Conservation (phyloP, 129 eudicot species). For the Silybum marianum region DNA sequence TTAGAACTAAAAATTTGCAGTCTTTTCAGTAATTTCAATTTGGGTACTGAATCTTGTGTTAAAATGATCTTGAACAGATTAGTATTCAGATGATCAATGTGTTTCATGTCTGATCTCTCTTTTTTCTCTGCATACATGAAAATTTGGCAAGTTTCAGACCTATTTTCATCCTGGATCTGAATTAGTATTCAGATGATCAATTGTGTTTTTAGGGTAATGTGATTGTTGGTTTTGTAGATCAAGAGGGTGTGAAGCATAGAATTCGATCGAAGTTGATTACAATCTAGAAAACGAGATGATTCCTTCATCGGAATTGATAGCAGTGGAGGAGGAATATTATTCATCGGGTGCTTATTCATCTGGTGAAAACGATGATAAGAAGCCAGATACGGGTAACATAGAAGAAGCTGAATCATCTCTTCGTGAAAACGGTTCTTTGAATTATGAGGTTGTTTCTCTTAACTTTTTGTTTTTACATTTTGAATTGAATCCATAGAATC, state of each 20-base stretch:
- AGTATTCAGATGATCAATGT: slow-evolving; percentile 17
- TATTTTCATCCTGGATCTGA: slow-evolving; percentile 18
- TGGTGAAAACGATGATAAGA: slow-evolving; percentile 59
- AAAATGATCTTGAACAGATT: slow-evolving; percentile 11
- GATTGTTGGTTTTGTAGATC: slow-evolving; percentile 19
- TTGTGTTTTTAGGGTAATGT: neutral
- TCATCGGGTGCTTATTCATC: slow-evolving; percentile 53
- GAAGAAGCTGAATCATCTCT: slow-evolving; percentile 94
- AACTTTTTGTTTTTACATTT: neutral
- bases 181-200: too few relatives aligned
- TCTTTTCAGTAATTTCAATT: neutral
- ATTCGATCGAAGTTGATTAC: slow-evolving; percentile 9
- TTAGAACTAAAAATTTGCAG: slow-evolving; percentile 3
- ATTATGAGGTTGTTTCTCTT: slow-evolving; percentile 68
- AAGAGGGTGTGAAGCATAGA: slow-evolving; percentile 7
- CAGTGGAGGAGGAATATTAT: slow-evolving; percentile 64
- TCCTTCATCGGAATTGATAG: slow-evolving; percentile 64
- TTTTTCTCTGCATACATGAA: neutral
- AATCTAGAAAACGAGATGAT: slow-evolving; percentile 43
- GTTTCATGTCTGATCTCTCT: slow-evolving; percentile 11
- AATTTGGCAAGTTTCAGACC: neutral
- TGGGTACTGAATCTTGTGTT: slow-evolving; percentile 23
- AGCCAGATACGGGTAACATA: slow-evolving; percentile 74
- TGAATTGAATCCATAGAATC: neutral
- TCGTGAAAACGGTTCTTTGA: slow-evolving; percentile 84